A percentile compares a stretch with the other conserved stretches of the same genome.
These are phyloP conservation scores for Hyphopichia buzzinii DNA, from an alignment of 1,139 yeast genomes.

Conservation along the genomic window DNA sequence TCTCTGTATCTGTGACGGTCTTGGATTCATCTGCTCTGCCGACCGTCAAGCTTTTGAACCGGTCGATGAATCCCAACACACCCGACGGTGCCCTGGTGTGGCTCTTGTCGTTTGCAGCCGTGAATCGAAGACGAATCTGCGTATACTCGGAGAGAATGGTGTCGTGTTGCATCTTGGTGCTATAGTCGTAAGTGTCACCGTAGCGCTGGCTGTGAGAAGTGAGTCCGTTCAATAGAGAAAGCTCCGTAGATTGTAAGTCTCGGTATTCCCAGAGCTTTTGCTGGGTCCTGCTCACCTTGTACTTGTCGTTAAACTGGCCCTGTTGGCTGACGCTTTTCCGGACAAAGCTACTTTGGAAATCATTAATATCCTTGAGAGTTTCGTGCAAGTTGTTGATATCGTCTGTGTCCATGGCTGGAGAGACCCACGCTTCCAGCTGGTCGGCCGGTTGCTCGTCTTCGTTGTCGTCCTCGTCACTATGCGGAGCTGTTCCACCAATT, in stretches of 20 bases:
- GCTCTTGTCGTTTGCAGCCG: slow-evolving; percentile 12
- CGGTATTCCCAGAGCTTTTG: slow-evolving; percentile 36
- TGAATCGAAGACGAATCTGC: slow-evolving; percentile 36
- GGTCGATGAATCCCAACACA: slow-evolving; percentile 16
- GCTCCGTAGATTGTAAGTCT: slow-evolving; percentile 22
- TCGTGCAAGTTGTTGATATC: slow-evolving; percentile 8
- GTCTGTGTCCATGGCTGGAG: neutral
- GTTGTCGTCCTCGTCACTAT: slow-evolving; percentile 3
- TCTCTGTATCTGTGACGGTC: neutral
- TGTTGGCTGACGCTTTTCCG: slow-evolving; percentile 14
- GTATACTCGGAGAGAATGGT: slow-evolving; percentile 37
- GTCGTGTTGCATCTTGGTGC: slow-evolving; percentile 38
- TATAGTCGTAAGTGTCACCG: slow-evolving; percentile 14
- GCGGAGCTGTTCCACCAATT: neutral
- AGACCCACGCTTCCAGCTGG: slow-evolving; percentile 5
- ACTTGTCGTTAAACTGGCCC: neutral
- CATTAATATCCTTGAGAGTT: slow-evolving; percentile 30
- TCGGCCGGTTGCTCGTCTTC: slow-evolving; percentile 4
- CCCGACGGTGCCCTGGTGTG: slow-evolving; percentile 14
- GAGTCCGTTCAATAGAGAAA: neutral
- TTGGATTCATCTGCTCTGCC: neutral
- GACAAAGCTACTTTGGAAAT: slow-evolving; percentile 32
- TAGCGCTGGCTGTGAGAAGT: neutral
- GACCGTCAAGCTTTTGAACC: slow-evolving; percentile 7
- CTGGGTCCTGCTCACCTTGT: slow-evolving; percentile 29